Base-by-base conservation (phyloP, 768 basidiomycete genomes). In the Xerocomellus amylosporus region DNA sequence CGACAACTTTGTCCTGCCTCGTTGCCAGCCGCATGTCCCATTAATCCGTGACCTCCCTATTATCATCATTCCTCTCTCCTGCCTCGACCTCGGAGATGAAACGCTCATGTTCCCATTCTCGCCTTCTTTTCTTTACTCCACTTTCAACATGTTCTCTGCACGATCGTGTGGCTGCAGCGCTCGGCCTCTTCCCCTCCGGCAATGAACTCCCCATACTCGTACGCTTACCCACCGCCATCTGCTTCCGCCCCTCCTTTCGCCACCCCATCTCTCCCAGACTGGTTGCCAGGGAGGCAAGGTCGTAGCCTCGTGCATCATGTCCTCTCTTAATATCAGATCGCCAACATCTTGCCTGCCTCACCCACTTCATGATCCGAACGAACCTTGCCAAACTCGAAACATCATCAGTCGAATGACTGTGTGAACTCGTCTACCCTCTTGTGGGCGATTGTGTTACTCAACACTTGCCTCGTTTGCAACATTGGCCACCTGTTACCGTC, bases 31-130 rank as follows among this genome's bases (percentile, higher is more conserved):
- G 46, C 55, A 50, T 47, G 53, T 40, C 46, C 19, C 52, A 47
- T 49, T 47, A 51, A 38, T 58, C 46, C 48, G 64, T 60, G 52
- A 56, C 64, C 53, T 56, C 54, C 57, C 50, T 53, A 56, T 57
- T 58, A 58, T 57, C 58, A 54, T 58, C 59, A 54, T 57, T 47
- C 60, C 58, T 48, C 62, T 58, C 58, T 59, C 56, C 59, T 53
- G 50, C 62, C 64, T 63, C 55, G 49, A 60, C 69, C 61, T 71
- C 69, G 69, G 69, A 71, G 49, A 71, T 71, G 69, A 71, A 72
- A 37, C 60, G 43, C 66, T 71, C 69, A 68, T 71, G 68, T 70
- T 64, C 53, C 6, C 43, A 36, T 54, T 52, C 63, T 61, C 30
- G 31, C 53, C 51, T 51, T 48, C 65, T 67, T 58, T 57, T 48